A percentile compares a stretch with the other conserved stretches of the same genome.
Conservation (phyloP, 768 basidiomycete genomes). For the Russula dissimulans region DNA sequence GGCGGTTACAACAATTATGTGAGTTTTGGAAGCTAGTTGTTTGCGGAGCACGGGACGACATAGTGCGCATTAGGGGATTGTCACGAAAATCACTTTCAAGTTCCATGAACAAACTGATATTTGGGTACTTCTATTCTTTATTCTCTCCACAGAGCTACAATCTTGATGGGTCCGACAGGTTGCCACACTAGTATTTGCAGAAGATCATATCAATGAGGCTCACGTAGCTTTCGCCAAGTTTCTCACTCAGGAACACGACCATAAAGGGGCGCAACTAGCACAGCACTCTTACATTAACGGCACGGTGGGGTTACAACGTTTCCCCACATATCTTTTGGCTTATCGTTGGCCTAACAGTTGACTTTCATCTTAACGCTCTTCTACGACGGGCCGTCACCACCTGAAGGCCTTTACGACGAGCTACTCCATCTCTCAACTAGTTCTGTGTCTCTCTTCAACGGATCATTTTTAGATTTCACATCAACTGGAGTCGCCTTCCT, state of each 20-base stretch:
- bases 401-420: slow-evolving; percentile 1
- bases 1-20: slow-evolving; percentile 15
- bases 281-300: neutral
- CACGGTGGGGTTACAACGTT: neutral
- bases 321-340: neutral
- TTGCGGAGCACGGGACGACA: too few relatives aligned
- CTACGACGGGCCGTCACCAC: slow-evolving; percentile 4
- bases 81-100: slow-evolving; percentile 12
- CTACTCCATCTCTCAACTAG: neutral
- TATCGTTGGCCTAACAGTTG: neutral
- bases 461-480: neutral
- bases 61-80: slow-evolving; percentile 2
- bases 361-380: neutral
- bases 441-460: neutral
- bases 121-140: neutral
- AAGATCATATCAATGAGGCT: neutral
- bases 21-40: neutral
- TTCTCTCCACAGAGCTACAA: neutral
- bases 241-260: neutral
- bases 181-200: neutral
- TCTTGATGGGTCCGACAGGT: neutral
- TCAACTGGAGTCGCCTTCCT: neutral
- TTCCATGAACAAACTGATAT: slow-evolving; percentile 3
- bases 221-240: neutral
- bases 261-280: neutral